Conservation (phyloP, 2,329 filamentous ascomycete genomes). For the Drechmeria coniospora region DNA sequence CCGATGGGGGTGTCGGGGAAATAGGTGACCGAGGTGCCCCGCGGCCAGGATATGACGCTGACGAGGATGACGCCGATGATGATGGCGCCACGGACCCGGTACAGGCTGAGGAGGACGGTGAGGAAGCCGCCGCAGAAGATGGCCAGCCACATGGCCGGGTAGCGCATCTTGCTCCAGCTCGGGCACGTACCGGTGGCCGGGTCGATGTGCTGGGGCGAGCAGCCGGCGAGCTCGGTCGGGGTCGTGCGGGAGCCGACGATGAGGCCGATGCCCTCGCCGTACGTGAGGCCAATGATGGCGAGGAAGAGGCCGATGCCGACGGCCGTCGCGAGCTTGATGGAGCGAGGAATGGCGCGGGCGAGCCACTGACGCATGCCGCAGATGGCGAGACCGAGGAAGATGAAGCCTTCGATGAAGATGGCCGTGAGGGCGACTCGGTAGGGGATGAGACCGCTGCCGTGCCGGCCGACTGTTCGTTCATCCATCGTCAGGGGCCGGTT, state of each 20-base stretch:
- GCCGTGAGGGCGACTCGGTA: slow-evolving; percentile 68
- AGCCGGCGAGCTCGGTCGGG: slow-evolving; percentile 63
- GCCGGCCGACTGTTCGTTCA: slow-evolving; percentile 43
- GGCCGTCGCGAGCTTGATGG: slow-evolving; percentile 75
- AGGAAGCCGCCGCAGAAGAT: slow-evolving; percentile 76
- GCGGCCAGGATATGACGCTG: slow-evolving; percentile 79
- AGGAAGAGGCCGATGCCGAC: slow-evolving; percentile 78
- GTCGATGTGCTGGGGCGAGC: slow-evolving; percentile 26
- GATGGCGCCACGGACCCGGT: slow-evolving; percentile 74
- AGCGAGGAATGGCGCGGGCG: slow-evolving; percentile 64
- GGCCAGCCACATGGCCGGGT: slow-evolving; percentile 71
- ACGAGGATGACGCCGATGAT: slow-evolving; percentile 72
- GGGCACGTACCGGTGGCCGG: slow-evolving; percentile 42
- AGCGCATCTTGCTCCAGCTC: slow-evolving; percentile 57
- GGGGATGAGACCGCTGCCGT: slow-evolving; percentile 58
- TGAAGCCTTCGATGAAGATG: slow-evolving; percentile 76
- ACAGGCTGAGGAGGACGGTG: slow-evolving; percentile 69
- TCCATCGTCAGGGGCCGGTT: too few relatives aligned
- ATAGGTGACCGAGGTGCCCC: slow-evolving; percentile 59
- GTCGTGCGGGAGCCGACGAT: slow-evolving; percentile 53
- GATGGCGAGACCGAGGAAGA: slow-evolving; percentile 67
- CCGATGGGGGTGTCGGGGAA: slow-evolving; percentile 62
- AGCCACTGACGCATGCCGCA: slow-evolving; percentile 80
- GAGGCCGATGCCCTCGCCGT: slow-evolving; percentile 68
- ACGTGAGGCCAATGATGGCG: slow-evolving; percentile 60